Percentiles rank a stretch among this genome's conserved stretches.
Conservation (phyloP, 2,329 filamentous ascomycete species). For the Colletotrichum lini region DNA sequence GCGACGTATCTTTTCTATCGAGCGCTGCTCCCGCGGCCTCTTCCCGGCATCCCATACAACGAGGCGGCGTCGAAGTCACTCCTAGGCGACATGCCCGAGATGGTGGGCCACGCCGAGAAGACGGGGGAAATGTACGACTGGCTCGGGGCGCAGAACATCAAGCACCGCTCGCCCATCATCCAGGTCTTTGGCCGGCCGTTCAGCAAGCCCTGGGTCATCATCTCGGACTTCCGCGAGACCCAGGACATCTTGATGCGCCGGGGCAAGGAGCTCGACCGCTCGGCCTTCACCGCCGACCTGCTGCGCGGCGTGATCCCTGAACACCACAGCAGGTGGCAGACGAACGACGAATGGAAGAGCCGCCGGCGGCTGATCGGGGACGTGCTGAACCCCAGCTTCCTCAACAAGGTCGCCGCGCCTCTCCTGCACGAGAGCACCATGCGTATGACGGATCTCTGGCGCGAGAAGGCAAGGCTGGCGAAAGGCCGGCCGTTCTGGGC, state of each 20-base stretch:
- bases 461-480: slow-evolving; percentile 50
- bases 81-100: slow-evolving; percentile 32
- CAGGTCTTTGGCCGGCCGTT: slow-evolving; percentile 55
- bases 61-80: slow-evolving; percentile 14
- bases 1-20: slow-evolving; percentile 17
- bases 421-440: slow-evolving; percentile 47
- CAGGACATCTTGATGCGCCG: slow-evolving; percentile 53
- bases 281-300: slow-evolving; percentile 42
- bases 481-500: slow-evolving; percentile 50
- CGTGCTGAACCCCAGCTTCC: slow-evolving; percentile 54
- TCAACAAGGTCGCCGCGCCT: slow-evolving; percentile 44
- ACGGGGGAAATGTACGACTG: slow-evolving; percentile 43
- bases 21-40: slow-evolving; percentile 21
- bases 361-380: slow-evolving; percentile 54
- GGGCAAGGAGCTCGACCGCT: slow-evolving; percentile 52
- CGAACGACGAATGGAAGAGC: slow-evolving; percentile 51
- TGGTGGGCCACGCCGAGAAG: slow-evolving; percentile 17
- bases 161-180: slow-evolving; percentile 48
- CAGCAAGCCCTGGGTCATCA: slow-evolving; percentile 49
- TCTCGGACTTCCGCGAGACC: slow-evolving; percentile 52
- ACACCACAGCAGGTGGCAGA: slow-evolving; percentile 51
- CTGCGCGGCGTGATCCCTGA: slow-evolving; percentile 45
- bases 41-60: slow-evolving; percentile 38
- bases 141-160: slow-evolving; percentile 47
- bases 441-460: slow-evolving; percentile 53